Conservation (phyloP, 129 eudicot species). For the Gnaphalium uliginosum region DNA sequence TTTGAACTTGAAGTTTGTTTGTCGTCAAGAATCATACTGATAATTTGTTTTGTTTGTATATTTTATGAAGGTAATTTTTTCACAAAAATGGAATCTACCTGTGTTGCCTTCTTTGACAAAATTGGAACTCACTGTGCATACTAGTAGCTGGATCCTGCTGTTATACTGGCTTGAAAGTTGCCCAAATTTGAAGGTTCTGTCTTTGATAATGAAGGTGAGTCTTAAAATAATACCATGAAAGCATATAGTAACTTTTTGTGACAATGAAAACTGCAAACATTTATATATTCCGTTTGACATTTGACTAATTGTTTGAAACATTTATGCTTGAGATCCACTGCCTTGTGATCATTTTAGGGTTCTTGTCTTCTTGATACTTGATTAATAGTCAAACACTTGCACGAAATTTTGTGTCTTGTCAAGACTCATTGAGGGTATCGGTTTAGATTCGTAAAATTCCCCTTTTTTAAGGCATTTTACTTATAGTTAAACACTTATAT, state of each 20-base stretch:
- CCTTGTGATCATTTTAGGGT: too few species aligned
- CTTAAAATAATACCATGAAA: constrained; percentile 2
- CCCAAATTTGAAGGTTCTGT: constrained; percentile 32
- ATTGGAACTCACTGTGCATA: constrained; percentile 30
- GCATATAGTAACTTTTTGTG: background rate
- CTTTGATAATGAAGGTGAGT: constrained; percentile 32
- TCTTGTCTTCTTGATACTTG: too few species aligned
- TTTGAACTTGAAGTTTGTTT: background rate
- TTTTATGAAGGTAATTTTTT: constrained; percentile 21
- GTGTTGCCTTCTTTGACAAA: constrained; percentile 26
- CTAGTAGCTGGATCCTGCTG: constrained; percentile 22
- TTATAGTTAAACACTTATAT: too few species aligned
- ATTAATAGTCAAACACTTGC: too few species aligned
- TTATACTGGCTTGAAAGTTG: constrained; percentile 32
- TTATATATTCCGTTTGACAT: background rate
- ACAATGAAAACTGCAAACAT: background rate
- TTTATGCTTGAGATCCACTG: too few species aligned
- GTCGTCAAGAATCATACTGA: background rate
- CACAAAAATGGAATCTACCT: constrained; percentile 32
- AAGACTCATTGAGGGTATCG: too few species aligned
- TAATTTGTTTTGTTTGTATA: constrained; percentile 14
- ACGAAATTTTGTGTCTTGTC: too few species aligned
- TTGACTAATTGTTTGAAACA: background rate
- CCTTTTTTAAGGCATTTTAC: too few species aligned
- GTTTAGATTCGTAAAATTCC: too few species aligned